Conservation (phyloP, 116 monocot species). For the Iris pallida region DNA sequence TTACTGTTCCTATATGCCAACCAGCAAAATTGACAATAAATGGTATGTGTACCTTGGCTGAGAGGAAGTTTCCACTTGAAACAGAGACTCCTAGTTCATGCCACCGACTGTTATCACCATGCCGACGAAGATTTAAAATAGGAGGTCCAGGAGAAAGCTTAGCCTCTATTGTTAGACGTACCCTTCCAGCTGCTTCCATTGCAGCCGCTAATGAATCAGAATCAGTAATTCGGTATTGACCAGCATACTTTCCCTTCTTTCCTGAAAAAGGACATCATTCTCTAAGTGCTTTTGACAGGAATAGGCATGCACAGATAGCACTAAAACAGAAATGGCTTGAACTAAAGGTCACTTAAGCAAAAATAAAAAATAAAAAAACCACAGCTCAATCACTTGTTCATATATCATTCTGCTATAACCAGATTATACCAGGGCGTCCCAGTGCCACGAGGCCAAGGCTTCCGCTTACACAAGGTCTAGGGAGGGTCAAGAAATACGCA, state of each 20-base stretch:
- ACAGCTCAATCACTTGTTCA: no score
- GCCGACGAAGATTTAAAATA: slow-evolving; percentile 51
- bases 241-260: slow-evolving; percentile 41
- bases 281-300: no score
- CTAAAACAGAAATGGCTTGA: no score
- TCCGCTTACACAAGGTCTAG: no score
- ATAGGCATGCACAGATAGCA: no score
- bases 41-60: slow-evolving; percentile 54
- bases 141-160: slow-evolving; percentile 83
- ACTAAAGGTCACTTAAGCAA: no score
- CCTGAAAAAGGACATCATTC: slow-evolving; percentile 16
- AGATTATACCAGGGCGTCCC: no score
- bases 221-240: slow-evolving; percentile 65
- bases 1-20: background rate
- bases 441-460: no score
- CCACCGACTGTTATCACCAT: slow-evolving; percentile 67
- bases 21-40: background rate
- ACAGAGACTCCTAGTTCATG: slow-evolving; percentile 63
- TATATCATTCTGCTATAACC: no score
- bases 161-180: slow-evolving; percentile 52
- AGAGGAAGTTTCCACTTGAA: slow-evolving; percentile 73
- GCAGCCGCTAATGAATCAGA: slow-evolving; percentile 60
- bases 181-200: slow-evolving; percentile 66
- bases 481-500: no score
- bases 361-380: no score